phyloP scores from a whole-genome alignment of 2,329 filamentous ascomycete genomes.

The Aspergillus hiratsukae region DNA sequence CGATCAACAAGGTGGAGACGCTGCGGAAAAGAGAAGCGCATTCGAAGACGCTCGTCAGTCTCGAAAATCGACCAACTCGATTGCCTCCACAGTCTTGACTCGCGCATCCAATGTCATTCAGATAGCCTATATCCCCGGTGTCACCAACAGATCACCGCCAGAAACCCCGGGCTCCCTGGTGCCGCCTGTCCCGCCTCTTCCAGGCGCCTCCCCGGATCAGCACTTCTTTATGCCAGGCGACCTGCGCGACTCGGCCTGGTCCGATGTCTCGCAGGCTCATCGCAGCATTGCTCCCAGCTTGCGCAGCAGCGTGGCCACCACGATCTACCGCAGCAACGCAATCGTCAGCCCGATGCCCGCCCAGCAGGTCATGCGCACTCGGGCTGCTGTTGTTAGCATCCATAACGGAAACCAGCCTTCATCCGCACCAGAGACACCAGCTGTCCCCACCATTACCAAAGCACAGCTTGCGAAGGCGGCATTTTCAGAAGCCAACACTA shows the following conservation, averaged over 20 bases:
- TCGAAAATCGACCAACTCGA: conserved; percentile 80
- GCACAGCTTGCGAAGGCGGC: conserved; percentile 39
- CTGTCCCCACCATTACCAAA: conserved; percentile 65
- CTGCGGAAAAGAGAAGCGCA: conserved; percentile 50
- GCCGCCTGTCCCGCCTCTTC: conserved; percentile 91
- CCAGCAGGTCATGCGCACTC: conserved; percentile 80
- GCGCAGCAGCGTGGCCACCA: conserved; percentile 73
- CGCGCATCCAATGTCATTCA: conserved; percentile 98
- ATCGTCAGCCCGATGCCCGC: conserved; percentile 74
- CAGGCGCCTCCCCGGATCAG: conserved; percentile 65
- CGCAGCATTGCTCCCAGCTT: conserved; percentile 49
- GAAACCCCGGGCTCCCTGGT: conserved; percentile 77
- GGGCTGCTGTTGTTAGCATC: conserved; percentile 90
- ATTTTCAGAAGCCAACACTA: conserved; percentile 26
- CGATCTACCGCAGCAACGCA: conserved; percentile 88
- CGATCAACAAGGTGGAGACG: conserved; percentile 47
- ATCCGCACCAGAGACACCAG: conserved; percentile 52
- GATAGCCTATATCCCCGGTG: conserved; percentile 96
- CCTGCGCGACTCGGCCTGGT: conserved; percentile 86
- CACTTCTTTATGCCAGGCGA: conserved; percentile 93
- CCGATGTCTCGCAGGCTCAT: conserved; percentile 60
- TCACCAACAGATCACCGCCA: conserved; percentile 84
- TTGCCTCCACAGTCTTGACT: conserved; percentile 92
- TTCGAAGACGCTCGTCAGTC: conserved; percentile 54
- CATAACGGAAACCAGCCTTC: conserved; percentile 62